A percentile compares a stretch with the other conserved stretches of the same genome.
Evolutionary conservation across 495 filamentous ascomycete genomes (phyloP).

Genomic region (Letharia lupina): DNA sequence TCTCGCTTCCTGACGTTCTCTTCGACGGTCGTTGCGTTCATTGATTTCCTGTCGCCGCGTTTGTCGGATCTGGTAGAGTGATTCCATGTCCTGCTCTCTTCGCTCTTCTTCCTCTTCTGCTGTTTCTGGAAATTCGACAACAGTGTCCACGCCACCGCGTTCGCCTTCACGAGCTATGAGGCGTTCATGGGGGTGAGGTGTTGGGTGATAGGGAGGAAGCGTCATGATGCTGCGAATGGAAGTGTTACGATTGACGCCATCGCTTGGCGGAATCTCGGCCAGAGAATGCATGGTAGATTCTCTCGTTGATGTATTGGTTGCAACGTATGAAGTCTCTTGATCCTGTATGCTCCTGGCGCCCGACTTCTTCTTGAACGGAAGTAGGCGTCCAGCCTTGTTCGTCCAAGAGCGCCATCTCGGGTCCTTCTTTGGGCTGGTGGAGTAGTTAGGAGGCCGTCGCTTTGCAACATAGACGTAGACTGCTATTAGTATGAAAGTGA

Average conservation of each 20-base stretch:
- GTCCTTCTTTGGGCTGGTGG: constrained; percentile 9
- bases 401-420: constrained; percentile 15
- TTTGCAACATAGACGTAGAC: constrained; percentile 21
- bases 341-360: constrained; percentile 14
- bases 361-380: constrained; percentile 12
- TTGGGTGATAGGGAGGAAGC: constrained; percentile 67
- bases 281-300: constrained; percentile 28
- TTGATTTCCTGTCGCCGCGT: constrained; percentile 66
- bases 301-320: constrained; percentile 25
- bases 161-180: constrained; percentile 90
- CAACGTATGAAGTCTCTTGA: constrained; percentile 21
- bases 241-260: constrained; percentile 69
- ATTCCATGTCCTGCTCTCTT: constrained; percentile 88
- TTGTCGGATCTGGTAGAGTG: constrained; percentile 79
- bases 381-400: constrained; percentile 7
- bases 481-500: constrained; percentile 17
- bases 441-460: constrained; percentile 17
- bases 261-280: constrained; percentile 13
- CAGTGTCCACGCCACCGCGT: constrained; percentile 81
- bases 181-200: constrained; percentile 65
- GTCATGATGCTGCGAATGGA: constrained; percentile 90
- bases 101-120: constrained; percentile 65
- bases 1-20: constrained; percentile 58
- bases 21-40: constrained; percentile 66
- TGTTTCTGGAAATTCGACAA: constrained; percentile 75